A percentile compares a stretch with the other conserved stretches of the same genome.
These are phyloP conservation scores for Tuber microsphaerosporum DNA, from an alignment of 495 filamentous ascomycete genomes.

Conservation along the genomic window DNA sequence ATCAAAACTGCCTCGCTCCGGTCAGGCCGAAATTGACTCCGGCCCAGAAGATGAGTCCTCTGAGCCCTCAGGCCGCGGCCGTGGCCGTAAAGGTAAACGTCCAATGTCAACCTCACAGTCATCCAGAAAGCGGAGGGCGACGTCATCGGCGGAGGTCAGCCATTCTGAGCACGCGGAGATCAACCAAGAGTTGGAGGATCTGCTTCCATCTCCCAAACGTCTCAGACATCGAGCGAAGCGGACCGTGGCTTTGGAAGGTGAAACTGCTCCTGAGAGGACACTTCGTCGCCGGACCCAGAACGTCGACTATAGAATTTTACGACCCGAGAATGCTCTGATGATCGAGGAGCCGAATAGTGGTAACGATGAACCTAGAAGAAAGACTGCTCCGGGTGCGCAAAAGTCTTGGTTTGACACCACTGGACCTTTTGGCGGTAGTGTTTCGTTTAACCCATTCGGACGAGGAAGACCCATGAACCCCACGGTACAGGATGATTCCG, in stretches of 20 bases:
- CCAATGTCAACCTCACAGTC: conserved; percentile 25
- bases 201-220: conserved; percentile 52
- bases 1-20: conserved; percentile 29
- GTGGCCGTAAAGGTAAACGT: conserved; percentile 29
- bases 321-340: conserved; percentile 60
- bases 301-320: conserved; percentile 67
- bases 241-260: conserved; percentile 52
- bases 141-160: conserved; percentile 56
- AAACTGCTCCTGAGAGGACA: conserved; percentile 45
- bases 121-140: conserved; percentile 31
- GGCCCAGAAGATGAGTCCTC: conserved; percentile 35
- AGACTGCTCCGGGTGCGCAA: conserved; percentile 55
- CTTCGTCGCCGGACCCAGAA: conserved; percentile 51
- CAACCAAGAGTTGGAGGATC: conserved; percentile 66
- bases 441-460: conserved; percentile 63
- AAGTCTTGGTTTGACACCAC: conserved; percentile 68
- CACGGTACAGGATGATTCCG: conserved; percentile 73
- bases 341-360: conserved; percentile 62
- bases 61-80: conserved; percentile 20
- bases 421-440: conserved; percentile 86
- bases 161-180: conserved; percentile 74
- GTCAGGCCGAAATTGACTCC: conserved; percentile 7
- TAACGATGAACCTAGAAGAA: conserved; percentile 56
- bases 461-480: conserved; percentile 65
- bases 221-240: conserved; percentile 49